Base-by-base conservation (phyloP, 805 yeast genomes). In the Barnettozyma pratensis region DNA sequence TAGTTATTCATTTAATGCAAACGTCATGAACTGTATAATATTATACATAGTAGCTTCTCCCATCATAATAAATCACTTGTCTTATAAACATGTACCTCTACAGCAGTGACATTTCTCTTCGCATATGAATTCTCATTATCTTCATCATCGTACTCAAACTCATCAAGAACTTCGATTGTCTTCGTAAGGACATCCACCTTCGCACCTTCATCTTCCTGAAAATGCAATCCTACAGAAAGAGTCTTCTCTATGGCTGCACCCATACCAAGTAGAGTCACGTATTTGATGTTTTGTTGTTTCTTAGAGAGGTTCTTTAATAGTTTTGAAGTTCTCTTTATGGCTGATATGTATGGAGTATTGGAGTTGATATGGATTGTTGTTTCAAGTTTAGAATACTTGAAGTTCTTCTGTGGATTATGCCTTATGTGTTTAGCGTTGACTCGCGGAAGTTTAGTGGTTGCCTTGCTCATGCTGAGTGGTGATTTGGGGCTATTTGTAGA, bases 121-220 rank as follows among this genome's bases (percentile, higher is more conserved):
- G 60, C 61, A 40, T 70, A 50, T 0, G 51, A 49, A 1, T 69
- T 62, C 19, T 65, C 70, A 26, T 53, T 60, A 39, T 67, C 70
- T 5, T 56, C 65, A 8, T 67, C 67, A 6, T 58, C 62, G 19
- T 60, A 59, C 10, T 58, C 67, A 32, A 81, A 72, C 64, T 88
- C 96, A 64, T 90, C 97, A 28, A 87, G 60, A 0, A 89, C 90
- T 28, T 77, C 76, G 0, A 85, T 73, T 5, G 84, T 79, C 27
- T 76, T 81, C 0, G 96, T 89, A 30, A 66, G 62, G 1, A 86
- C 58, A 10, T 85, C 88, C 7, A 87, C 79, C 49, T 61, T 69
- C 59, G 75, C 69, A 7, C 75, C 73, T 38, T 73, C 67, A 34
- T 76, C 74, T 12, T 67, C 68, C 55, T 77, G 77, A 59, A 82